Conservation (phyloP, 1,284 basidiomycete genomes). For the Phellopilus nigrolimitatus region DNA sequence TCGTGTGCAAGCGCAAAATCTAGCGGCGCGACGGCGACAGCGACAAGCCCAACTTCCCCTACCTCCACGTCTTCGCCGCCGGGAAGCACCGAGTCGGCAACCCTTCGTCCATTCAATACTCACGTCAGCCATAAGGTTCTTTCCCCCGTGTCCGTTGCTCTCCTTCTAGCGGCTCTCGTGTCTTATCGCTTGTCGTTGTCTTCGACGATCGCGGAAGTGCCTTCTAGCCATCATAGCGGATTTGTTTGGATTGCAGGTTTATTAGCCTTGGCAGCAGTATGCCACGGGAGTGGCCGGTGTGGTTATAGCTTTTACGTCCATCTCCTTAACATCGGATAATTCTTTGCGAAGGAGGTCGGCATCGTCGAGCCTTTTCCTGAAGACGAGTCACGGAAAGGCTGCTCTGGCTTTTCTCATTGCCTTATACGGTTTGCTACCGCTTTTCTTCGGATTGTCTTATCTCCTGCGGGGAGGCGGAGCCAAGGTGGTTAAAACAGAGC, state of each 20-base stretch:
- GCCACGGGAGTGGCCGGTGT: conserved; percentile 58
- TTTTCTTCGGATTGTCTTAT: conserved; percentile 32
- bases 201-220: conserved; percentile 20
- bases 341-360: conserved; percentile 31
- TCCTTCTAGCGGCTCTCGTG: conserved; percentile 51
- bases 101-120: conserved; percentile 38
- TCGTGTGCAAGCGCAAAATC: too few relatives aligned
- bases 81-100: conserved; percentile 16
- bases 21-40: conserved; percentile 27
- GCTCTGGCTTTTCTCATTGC: conserved; percentile 57
- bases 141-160: conserved; percentile 56
- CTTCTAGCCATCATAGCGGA: conserved; percentile 25
- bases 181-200: conserved; percentile 49
- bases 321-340: conserved; percentile 30
- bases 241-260: conserved; percentile 36
- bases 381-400: conserved; percentile 56
- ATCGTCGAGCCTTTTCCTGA: conserved; percentile 35
- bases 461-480: neutral
- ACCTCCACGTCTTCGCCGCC: conserved; percentile 22
- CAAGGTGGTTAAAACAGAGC: neutral
- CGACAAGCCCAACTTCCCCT: conserved; percentile 24
- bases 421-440: conserved; percentile 52
- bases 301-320: conserved; percentile 56
- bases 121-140: conserved; percentile 60
- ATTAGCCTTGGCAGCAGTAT: conserved; percentile 49